Evolutionary conservation across 345 rosid species (phyloP).

Genomic region (Bruguiera gymnorhiza): DNA sequence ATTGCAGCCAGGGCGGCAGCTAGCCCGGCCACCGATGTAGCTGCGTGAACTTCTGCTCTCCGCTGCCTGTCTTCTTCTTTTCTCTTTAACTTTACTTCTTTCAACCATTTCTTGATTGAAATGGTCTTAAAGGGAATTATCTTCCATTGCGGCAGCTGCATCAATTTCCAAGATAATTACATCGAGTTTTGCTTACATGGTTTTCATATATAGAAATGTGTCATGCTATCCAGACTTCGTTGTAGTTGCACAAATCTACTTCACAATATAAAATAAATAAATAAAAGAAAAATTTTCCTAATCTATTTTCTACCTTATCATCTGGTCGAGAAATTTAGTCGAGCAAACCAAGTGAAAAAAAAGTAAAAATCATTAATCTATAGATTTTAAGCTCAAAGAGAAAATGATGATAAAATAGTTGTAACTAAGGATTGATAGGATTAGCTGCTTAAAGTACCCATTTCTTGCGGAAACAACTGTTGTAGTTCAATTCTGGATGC

Average conservation of each 20-base stretch:
- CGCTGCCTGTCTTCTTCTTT: conserved; percentile 73
- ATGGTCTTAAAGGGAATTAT: conserved; percentile 38
- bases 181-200: no score
- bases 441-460: conserved; percentile 41
- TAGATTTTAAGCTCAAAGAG: no score
- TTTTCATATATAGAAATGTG: no score
- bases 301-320: no score
- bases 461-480: conserved; percentile 71
- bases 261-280: no score
- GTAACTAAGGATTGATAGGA: not conserved
- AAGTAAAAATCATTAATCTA: no score
- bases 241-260: no score
- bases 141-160: conserved; percentile 74
- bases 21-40: conserved; percentile 73
- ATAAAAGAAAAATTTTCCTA: no score
- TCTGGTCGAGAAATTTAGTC: no score
- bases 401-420: no score
- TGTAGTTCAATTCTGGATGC: conserved; percentile 91
- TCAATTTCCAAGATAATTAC: not conserved
- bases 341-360: no score
- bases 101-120: conserved; percentile 82
- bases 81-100: conserved; percentile 64
- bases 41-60: conserved; percentile 89
- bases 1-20: conserved; percentile 86
- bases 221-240: no score